phyloP scores from a whole-genome alignment of 192 early-diverging fungal species.

The Coemansia sp. region DNA sequence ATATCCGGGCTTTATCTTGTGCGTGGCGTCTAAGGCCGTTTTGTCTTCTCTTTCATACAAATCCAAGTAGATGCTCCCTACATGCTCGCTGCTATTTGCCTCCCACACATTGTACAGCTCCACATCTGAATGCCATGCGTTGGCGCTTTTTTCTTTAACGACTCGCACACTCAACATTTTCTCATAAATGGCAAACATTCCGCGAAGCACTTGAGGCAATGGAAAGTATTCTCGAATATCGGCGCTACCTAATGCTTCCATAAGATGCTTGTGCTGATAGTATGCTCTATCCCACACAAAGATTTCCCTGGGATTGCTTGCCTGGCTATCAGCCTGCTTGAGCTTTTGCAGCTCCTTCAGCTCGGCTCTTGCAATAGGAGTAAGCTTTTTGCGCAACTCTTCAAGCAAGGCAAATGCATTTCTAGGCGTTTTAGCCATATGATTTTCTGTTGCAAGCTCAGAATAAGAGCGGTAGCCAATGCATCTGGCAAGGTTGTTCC shows the following conservation, averaged over 20 bases:
- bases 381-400: conserved; percentile 53
- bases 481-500: conserved; percentile 48
- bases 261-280: too few species aligned
- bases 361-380: conserved; percentile 54
- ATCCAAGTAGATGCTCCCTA: conserved; percentile 70
- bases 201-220: conserved; percentile 51
- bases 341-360: conserved; percentile 56
- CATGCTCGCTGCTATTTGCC: conserved; percentile 49
- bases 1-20: conserved; percentile 49
- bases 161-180: conserved; percentile 62
- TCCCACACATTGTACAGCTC: conserved; percentile 66
- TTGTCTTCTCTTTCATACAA: conserved; percentile 66
- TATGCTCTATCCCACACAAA: too few species aligned
- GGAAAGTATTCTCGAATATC: conserved; percentile 59
- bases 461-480: conserved; percentile 67
- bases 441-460: conserved; percentile 59
- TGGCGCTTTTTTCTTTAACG: conserved; percentile 53
- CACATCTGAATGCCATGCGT: conserved; percentile 73
- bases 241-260: too few species aligned
- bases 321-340: conserved; percentile 44
- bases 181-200: conserved; percentile 67
- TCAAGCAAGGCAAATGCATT: conserved; percentile 59
- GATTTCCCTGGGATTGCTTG: too few species aligned
- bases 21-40: conserved; percentile 64
- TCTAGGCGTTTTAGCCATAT: conserved; percentile 72